Evolutionary conservation across 2,329 filamentous ascomycete species (phyloP), one percentile per base, ranked within the genome.

Genomic region (Akanthomyces lecanii): DNA sequence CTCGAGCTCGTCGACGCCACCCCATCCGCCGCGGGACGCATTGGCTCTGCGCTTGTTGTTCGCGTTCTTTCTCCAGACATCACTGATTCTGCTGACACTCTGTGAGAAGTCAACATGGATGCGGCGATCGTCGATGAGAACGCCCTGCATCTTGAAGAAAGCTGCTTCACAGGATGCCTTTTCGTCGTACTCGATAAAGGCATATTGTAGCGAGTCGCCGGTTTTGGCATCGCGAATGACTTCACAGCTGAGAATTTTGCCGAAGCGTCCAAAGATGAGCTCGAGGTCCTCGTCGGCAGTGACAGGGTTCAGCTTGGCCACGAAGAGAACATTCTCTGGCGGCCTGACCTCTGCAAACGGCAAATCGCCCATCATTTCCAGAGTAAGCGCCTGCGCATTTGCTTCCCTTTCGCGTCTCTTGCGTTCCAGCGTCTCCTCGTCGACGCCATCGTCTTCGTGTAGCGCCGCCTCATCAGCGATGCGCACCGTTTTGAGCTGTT

Each of bases 41-140:
- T 81, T 74, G 74, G 83, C 69, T 75, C 79, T 78, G 53, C 94
- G 85, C 78, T 96, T 97, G 47, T 83, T 85, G 71, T 96, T 96
- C 23, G 93, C 92, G 48, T 89, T 88, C 65, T 86, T 89, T 66
- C 95, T 85, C 95, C 95, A 99, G 18, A 88, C 88, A 66, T 96
- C 91, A 52, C 92, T 95, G 8, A 99, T 78, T 72, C 92, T 94
- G 66, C 88, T 85, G 65, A 93, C 95, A 73, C 92, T 97, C 78
- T 99, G 95, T 12, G 93, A 97, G 76, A 99, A 99, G 77, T 99
- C 95, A 62, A 99, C 95, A 72, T 99, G 95, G 66, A 99, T 99
- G 48, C 95, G 89, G 67, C 97, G 91, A 70, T 99, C 95, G 71
- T 99, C 95, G 67, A 99, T 98, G 62, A 99, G 79, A 1, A 98